Conservation (phyloP, 1,139 yeast species). For the Williopsis jadinii region DNA sequence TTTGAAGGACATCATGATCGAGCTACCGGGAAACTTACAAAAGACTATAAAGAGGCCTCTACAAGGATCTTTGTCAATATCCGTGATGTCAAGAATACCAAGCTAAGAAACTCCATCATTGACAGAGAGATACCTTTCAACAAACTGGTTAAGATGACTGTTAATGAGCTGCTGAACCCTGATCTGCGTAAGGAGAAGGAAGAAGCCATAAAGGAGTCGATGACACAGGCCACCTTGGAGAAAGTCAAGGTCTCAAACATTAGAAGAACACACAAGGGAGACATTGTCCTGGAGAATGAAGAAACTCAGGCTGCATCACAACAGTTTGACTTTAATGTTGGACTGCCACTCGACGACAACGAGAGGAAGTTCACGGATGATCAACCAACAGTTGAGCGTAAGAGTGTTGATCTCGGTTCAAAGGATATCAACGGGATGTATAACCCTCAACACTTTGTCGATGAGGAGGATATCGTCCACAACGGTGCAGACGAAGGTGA, state of each 20-base stretch:
- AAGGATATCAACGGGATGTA: constrained; percentile 13
- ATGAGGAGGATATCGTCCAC: constrained; percentile 2
- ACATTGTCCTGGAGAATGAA: constrained; percentile 61
- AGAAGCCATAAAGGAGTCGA: constrained; percentile 61
- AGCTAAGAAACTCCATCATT: constrained; percentile 40
- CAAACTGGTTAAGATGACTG: constrained; percentile 49
- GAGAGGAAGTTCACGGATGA: constrained; percentile 20
- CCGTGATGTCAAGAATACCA: constrained; percentile 43
- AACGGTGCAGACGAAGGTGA: constrained; percentile 9
- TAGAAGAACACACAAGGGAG: constrained; percentile 81
- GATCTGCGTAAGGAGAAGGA: constrained; percentile 67
- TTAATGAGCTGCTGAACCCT: constrained; percentile 64
- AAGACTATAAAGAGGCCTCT: constrained; percentile 44
- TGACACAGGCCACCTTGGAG: constrained; percentile 56
- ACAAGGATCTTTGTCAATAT: constrained; percentile 49
- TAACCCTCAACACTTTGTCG: constrained; percentile 10
- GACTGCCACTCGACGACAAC: constrained; percentile 29
- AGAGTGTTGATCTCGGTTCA: constrained; percentile 2
- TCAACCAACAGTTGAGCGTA: constrained; percentile 4
- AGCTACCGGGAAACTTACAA: constrained; percentile 27
- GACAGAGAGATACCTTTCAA: constrained; percentile 39
- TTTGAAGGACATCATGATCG: constrained; percentile 33
- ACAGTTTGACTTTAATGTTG: constrained; percentile 21
- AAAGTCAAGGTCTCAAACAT: constrained; percentile 53
- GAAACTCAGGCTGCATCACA: constrained; percentile 29